A percentile compares a stretch with the other conserved stretches of the same genome.
These are phyloP conservation scores for Colletotrichum melonis DNA, from an alignment of 2,329 filamentous ascomycete species.

Conservation along the genomic window DNA sequence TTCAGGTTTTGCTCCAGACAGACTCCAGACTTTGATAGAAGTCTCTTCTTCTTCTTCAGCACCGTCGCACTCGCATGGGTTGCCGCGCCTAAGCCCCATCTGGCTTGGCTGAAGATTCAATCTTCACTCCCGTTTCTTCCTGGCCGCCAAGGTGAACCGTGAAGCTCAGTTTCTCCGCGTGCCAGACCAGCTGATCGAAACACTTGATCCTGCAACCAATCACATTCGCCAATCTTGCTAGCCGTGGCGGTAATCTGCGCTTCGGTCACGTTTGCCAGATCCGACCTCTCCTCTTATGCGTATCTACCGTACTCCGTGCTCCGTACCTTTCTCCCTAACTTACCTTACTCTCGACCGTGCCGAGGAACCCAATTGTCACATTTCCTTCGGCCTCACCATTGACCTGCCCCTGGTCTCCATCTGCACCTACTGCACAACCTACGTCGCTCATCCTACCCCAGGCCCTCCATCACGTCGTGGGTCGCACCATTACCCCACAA, in stretches of 20 bases:
- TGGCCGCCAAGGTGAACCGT: constrained; percentile 16
- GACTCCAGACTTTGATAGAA: constrained; percentile 24
- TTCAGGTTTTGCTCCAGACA: constrained; percentile 28
- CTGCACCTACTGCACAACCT: constrained; percentile 5
- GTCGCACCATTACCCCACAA: constrained; percentile 31
- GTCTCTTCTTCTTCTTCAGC: constrained; percentile 19
- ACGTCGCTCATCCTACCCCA: constrained; percentile 23
- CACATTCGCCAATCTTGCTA: not conserved
- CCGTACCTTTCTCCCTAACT: not conserved
- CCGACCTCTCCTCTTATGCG: constrained; percentile 6
- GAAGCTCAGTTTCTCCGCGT: not conserved
- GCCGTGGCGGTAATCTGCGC: constrained; percentile 13
- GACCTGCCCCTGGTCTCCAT: constrained; percentile 1
- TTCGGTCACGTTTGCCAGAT: constrained; percentile 26
- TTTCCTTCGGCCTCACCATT: constrained; percentile 12
- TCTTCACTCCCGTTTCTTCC: constrained; percentile 2
- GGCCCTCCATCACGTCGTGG: constrained; percentile 28
- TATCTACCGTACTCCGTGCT: not conserved
- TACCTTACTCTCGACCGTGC: not conserved
- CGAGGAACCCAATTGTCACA: constrained; percentile 22
- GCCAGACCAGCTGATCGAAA: constrained; percentile 25
- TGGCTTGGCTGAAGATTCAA: not conserved
- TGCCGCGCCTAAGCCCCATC: constrained; percentile 20
- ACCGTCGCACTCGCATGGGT: constrained; percentile 33
- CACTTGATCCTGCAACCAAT: constrained; percentile 15